phyloP scores from a whole-genome alignment of 2,329 filamentous ascomycete genomes.

The Metarhizium sp. region DNA sequence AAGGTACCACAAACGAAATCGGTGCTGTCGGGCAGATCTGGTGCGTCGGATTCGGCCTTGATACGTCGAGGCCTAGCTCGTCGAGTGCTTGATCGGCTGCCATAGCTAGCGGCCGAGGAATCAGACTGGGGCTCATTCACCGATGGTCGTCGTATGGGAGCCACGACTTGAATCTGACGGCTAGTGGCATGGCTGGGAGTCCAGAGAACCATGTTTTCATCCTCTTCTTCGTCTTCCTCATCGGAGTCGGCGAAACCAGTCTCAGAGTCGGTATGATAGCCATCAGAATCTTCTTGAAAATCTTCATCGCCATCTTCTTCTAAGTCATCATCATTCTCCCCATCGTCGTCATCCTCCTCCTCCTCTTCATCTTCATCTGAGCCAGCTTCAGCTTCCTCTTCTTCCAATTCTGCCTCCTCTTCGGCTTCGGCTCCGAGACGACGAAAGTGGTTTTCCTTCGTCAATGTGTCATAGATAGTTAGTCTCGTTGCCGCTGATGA shows the following conservation, averaged over 20 bases:
- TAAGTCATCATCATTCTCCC: conserved; percentile 36
- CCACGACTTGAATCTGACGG: conserved; percentile 24
- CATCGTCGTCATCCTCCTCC: conserved; percentile 42
- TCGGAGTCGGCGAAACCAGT: conserved; percentile 61
- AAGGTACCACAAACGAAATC: conserved; percentile 98
- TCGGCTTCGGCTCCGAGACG: conserved; percentile 82
- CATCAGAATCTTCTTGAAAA: conserved; percentile 52
- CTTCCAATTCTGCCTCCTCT: conserved; percentile 71
- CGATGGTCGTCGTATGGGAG: conserved; percentile 24
- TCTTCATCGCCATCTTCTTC: conserved; percentile 40
- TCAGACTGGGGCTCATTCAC: conserved; percentile 45
- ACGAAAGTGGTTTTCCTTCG: conserved; percentile 82
- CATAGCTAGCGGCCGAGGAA: conserved; percentile 46
- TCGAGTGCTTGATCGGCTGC: conserved; percentile 16
- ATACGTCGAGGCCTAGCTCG: conserved; percentile 14
- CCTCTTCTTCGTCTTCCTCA: conserved; percentile 52
- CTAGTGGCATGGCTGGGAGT: conserved; percentile 35
- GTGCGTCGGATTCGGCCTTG: conserved; percentile 41
- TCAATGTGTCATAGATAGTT: conserved; percentile 81
- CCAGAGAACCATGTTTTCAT: conserved; percentile 54
- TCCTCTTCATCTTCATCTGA: conserved; percentile 37
- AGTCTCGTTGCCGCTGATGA: conserved; percentile 58
- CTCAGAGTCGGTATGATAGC: conserved; percentile 67
- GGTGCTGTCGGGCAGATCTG: conserved; percentile 89
- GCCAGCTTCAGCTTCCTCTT: conserved; percentile 46